phyloP scores from a whole-genome alignment of 345 rosid genomes.

The Pistacia atlantica region DNA sequence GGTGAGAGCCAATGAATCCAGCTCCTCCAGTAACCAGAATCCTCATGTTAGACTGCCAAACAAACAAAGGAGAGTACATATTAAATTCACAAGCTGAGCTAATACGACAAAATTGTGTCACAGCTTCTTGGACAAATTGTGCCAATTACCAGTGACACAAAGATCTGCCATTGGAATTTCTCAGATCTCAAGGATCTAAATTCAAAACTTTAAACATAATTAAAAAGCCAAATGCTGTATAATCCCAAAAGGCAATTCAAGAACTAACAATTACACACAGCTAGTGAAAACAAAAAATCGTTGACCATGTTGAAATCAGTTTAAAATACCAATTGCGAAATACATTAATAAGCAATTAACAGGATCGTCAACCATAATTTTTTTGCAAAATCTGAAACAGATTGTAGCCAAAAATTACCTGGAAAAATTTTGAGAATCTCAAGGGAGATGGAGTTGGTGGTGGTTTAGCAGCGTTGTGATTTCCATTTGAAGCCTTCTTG shows the following conservation, averaged over 20 bases:
- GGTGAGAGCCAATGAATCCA: conserved; percentile 96
- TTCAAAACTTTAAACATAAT: not conserved
- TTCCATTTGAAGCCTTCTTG: conserved; percentile 49
- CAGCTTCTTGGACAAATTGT: not conserved
- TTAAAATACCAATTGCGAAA: not conserved
- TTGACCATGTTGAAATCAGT: not conserved
- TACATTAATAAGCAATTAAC: not conserved
- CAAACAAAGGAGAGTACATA: conserved; percentile 19
- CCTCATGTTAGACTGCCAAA: conserved; percentile 87
- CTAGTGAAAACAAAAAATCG: not conserved
- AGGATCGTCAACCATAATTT: not conserved
- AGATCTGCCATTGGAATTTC: not conserved
- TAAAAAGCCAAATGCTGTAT: not conserved
- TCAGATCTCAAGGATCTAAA: not conserved
- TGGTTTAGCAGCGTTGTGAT: conserved; percentile 44
- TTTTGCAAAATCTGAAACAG: no score
- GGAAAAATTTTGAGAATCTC: conserved; percentile 72
- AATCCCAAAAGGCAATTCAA: not conserved
- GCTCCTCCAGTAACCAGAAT: conserved; percentile 97
- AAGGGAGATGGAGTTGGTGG: conserved; percentile 78
- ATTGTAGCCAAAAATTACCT: conserved; percentile 35
- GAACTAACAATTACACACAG: not conserved
- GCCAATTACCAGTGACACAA: not conserved
- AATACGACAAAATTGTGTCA: not conserved
- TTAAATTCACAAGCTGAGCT: not conserved